These are phyloP conservation scores for Cystofilobasidium bisporidii DNA, from an alignment of 768 basidiomycete species.

Conservation along the genomic window DNA sequence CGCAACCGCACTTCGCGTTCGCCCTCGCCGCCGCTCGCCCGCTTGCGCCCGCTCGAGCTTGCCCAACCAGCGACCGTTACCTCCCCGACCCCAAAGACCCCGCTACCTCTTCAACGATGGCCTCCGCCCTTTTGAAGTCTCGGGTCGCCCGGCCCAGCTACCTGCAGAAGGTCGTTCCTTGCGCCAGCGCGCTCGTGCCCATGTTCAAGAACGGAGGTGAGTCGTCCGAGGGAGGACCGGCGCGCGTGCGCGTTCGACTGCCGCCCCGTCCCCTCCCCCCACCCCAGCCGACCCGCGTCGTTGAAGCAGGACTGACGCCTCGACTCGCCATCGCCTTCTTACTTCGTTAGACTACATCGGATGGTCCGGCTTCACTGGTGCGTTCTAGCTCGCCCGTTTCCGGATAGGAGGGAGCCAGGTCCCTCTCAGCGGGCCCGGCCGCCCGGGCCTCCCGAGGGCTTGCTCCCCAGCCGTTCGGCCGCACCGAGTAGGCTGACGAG, in stretches of 20 bases:
- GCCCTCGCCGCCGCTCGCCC: no score
- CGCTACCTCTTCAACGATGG: background rate
- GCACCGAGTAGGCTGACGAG: background rate
- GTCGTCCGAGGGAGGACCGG: background rate
- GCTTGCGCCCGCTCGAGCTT: no score
- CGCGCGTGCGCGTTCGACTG: background rate
- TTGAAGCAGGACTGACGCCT: background rate
- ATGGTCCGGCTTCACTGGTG: slow-evolving; percentile 16
- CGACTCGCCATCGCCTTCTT: background rate
- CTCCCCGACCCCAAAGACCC: background rate
- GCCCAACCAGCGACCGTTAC: background rate
- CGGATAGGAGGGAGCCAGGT: no score
- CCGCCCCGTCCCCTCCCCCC: background rate
- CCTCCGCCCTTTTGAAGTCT: slow-evolving; percentile 3
- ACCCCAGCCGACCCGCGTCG: background rate
- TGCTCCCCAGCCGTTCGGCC: background rate
- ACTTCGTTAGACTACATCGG: background rate
- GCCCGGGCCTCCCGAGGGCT: background rate
- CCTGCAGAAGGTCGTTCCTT: slow-evolving; percentile 12
- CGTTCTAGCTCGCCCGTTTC: no score
- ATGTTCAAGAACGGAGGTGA: slow-evolving; percentile 30
- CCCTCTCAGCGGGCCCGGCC: no score
- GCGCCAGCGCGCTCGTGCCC: slow-evolving; percentile 9
- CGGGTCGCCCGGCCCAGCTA: slow-evolving; percentile 7
- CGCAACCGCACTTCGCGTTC: no score